A percentile compares a stretch with the other conserved stretches of the same genome.
phyloP scores from a whole-genome alignment of 2,329 filamentous ascomycete genomes.

The Didymella segeticola region DNA sequence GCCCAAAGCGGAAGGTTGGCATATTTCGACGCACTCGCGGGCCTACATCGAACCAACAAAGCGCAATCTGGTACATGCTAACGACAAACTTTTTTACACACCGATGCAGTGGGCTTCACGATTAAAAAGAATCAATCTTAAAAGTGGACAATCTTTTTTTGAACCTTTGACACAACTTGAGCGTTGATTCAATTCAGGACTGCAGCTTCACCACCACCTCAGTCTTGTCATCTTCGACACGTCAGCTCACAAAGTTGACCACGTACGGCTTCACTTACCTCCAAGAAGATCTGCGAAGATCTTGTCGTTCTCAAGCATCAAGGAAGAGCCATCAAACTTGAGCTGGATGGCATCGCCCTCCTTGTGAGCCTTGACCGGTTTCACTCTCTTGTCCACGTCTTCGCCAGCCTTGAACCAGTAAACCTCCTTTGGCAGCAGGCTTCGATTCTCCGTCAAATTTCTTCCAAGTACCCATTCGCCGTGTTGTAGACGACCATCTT shows the following conservation, averaged over 20 bases:
- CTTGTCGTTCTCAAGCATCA: conserved; percentile 24
- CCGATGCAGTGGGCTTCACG: no score
- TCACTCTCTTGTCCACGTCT: conserved; percentile 15
- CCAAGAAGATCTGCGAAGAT: conserved; percentile 28
- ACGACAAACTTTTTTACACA: no score
- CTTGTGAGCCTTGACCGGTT: conserved; percentile 26
- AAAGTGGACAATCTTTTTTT: no score
- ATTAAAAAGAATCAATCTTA: no score
- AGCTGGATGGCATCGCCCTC: conserved; percentile 25
- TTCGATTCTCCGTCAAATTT: conserved; percentile 28
- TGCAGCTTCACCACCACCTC: conserved; percentile 19
- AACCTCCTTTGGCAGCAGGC: conserved; percentile 32
- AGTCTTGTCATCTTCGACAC: conserved; percentile 1
- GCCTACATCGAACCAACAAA: no score
- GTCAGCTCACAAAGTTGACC: conserved; percentile 4
- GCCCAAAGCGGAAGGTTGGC: no score
- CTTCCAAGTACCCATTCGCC: conserved; percentile 33
- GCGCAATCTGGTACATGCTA: no score
- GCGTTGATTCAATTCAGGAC: no score
- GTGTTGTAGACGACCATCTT: conserved; percentile 26
- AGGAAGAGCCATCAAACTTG: conserved; percentile 23
- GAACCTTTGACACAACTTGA: no score
- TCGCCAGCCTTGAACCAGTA: conserved; percentile 30
- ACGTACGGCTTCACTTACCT: conserved; percentile 13
- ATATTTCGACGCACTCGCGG: no score